Percentiles rank a stretch among this genome's conserved stretches.
These are phyloP conservation scores for Coniochaeta ligniaria DNA, from an alignment of 2,329 filamentous ascomycete genomes.

Conservation along the genomic window DNA sequence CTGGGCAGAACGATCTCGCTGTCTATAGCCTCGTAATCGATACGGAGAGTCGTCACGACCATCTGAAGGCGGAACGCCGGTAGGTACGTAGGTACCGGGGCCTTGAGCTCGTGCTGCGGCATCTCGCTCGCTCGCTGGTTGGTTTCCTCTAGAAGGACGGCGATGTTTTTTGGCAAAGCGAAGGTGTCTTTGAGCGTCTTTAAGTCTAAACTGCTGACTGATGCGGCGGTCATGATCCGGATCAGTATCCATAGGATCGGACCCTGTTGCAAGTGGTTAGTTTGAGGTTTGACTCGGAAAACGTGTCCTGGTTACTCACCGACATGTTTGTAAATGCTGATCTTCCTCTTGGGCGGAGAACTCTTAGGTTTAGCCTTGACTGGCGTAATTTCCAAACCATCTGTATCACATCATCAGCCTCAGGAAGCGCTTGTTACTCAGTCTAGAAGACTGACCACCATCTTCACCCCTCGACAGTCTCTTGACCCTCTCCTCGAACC, in stretches of 20 bases:
- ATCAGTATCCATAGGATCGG: background rate
- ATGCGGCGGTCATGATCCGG: constrained; percentile 5
- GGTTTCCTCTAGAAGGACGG: background rate
- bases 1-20: background rate
- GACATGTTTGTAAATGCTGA: constrained; percentile 1
- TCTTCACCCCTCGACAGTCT: constrained; percentile 10
- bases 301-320: background rate
- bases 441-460: constrained; percentile 3
- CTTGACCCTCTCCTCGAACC: constrained; percentile 23
- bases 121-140: background rate
- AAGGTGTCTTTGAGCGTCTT: background rate
- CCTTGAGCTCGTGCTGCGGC: background rate
- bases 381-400: background rate
- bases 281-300: background rate
- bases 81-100: background rate
- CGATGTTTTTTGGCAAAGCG: background rate
- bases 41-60: background rate
- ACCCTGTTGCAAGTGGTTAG: background rate
- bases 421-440: background rate
- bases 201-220: constrained; percentile 4
- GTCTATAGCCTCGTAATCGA: background rate
- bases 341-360: background rate
- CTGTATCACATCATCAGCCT: background rate
- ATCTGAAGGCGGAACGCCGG: background rate
- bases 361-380: background rate